phyloP scores from a whole-genome alignment of 352 stramenopile species.

The Globisporangium yorkense region DNA sequence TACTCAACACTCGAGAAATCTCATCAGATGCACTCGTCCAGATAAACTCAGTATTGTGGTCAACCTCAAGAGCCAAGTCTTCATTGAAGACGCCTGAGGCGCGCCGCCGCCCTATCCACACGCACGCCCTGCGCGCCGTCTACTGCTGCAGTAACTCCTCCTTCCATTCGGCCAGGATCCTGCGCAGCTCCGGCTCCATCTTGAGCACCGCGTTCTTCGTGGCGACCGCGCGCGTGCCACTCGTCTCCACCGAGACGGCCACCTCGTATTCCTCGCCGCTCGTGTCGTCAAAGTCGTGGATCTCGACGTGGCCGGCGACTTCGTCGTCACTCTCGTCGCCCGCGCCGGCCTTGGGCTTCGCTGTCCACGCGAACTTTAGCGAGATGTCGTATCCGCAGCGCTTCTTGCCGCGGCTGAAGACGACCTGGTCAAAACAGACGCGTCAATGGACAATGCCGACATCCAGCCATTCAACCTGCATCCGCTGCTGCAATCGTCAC shows the following conservation, averaged over 20 bases:
- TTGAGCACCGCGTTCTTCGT: slow-evolving; percentile 54
- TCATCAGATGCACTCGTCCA: too few relatives aligned
- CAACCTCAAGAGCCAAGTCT: too few relatives aligned
- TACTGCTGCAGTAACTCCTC: slow-evolving; percentile 76
- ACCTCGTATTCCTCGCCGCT: slow-evolving; percentile 78
- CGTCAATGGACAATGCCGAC: too few relatives aligned
- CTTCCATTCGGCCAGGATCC: slow-evolving; percentile 71
- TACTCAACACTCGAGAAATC: too few relatives aligned
- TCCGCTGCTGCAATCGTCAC: background rate
- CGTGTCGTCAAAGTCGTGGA: slow-evolving; percentile 85
- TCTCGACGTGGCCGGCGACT: slow-evolving; percentile 60
- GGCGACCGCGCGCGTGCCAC: slow-evolving; percentile 36
- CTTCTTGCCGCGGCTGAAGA: slow-evolving; percentile 83
- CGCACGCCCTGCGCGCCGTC: slow-evolving; percentile 3
- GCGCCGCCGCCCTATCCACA: too few relatives aligned
- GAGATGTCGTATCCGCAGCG: slow-evolving; percentile 79
- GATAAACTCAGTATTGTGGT: too few relatives aligned
- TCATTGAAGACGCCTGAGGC: too few relatives aligned
- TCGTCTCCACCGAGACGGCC: slow-evolving; percentile 41
- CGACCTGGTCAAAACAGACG: slow-evolving; percentile 26
- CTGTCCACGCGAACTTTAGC: slow-evolving; percentile 74
- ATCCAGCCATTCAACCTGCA: background rate
- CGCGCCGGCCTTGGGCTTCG: slow-evolving; percentile 13
- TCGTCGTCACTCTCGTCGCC: slow-evolving; percentile 33
- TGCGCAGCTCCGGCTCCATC: slow-evolving; percentile 55